Base-by-base conservation (phyloP, 441 rosid species). In the Lepidium campestre region DNA sequence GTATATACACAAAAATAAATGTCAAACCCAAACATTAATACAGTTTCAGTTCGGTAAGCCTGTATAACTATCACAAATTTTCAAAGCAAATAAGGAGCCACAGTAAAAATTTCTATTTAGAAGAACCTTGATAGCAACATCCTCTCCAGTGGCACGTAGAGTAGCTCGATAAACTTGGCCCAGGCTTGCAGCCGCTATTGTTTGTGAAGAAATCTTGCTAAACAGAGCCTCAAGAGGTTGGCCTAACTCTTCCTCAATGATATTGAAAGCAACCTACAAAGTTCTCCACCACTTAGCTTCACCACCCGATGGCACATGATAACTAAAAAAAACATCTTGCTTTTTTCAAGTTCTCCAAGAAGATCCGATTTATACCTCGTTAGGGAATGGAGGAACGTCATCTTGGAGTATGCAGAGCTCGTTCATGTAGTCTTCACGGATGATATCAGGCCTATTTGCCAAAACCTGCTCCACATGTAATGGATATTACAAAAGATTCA, bases 131-230 rank as follows among this genome's bases (percentile, higher is more conserved):
- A 93, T 88, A 17, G 98, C 98, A 76, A 90, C 98, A 65, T 93
- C 97, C 73, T 90, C 98, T 49, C 97, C 98, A 0, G 97, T 78
- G 39, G 83, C 82, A 53, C 84, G 80, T 61, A 93, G 82, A 62
- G 98, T 93, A 77, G 98, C 98, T 69, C 96, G 83, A 74, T 93
- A 93, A 77, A 93, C 98, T 85, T 93, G 94, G 55, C 98, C 98
- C 77, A 90, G 80, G 69, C 98, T 90, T 37, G 98, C 98, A 70
- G 98, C 98, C 35, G 97, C 98, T 60, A 93, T 93, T 4, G 98
- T 93, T 52, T 40, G 75, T n/a, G 96, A 68, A 14, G 96, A 86
- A 77, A 93, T 90, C 77, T 88, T 80, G 79, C 87, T 85, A 78
- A 93, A 93, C 11, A 93, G 59, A n/a, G 86, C 83, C 80, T 93